phyloP scores from a whole-genome alignment of 768 basidiomycete genomes.

The Omphalotus guepiniiformis region DNA sequence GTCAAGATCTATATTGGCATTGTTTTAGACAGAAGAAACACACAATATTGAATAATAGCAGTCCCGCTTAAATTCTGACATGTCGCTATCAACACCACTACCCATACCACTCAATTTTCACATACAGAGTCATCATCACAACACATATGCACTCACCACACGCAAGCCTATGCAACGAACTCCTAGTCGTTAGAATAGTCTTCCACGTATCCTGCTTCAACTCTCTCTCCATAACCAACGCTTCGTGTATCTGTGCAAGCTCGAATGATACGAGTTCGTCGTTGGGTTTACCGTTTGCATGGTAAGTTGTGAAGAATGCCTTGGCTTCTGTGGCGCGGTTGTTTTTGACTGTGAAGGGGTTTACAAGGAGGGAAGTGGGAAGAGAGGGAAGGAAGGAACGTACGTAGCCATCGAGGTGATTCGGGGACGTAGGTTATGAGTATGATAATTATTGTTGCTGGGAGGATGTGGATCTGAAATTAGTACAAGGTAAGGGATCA shows the following conservation, averaged over 20 bases:
- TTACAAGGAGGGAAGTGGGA: too few relatives aligned
- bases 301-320: conserved; percentile 4
- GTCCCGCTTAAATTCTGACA: conserved; percentile 9
- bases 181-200: conserved; percentile 4
- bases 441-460: conserved; percentile 4
- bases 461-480: conserved; percentile 3
- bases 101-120: too few relatives aligned
- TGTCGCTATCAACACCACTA: conserved; percentile 7
- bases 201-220: conserved; percentile 8
- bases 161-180: conserved; percentile 2
- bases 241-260: conserved; percentile 3
- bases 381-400: too few relatives aligned
- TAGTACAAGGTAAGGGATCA: background rate
- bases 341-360: conserved; percentile 1
- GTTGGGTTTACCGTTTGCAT: conserved; percentile 5
- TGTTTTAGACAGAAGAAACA: background rate
- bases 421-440: conserved; percentile 6
- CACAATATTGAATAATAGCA: conserved; percentile 8
- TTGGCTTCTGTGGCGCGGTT: background rate
- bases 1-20: background rate
- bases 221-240: conserved; percentile 2
- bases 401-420: conserved; percentile 8
- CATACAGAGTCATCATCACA: background rate
- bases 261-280: conserved; percentile 9
- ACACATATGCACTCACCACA: background rate